phyloP scores from a whole-genome alignment of 805 yeast genomes.

The Candida broadrunensis region DNA sequence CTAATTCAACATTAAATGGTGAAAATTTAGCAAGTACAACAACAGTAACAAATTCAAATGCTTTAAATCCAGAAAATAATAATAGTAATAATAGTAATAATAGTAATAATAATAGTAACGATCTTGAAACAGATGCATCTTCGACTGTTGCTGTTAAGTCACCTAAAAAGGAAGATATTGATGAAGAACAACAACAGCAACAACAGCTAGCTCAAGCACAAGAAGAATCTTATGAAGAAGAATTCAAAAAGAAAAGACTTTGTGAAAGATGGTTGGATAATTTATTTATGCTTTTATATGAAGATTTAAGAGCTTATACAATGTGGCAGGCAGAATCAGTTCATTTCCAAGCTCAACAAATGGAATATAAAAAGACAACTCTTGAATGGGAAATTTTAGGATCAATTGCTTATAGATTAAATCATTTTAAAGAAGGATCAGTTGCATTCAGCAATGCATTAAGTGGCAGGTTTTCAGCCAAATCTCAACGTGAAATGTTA shows the following conservation, averaged over 20 bases:
- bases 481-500: slow-evolving; percentile 71
- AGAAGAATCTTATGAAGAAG: slow-evolving; percentile 24
- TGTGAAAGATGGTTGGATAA: slow-evolving; percentile 77
- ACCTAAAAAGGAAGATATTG: slow-evolving; percentile 21
- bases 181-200: slow-evolving; percentile 4
- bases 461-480: slow-evolving; percentile 72
- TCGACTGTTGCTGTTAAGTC: slow-evolving; percentile 38
- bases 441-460: slow-evolving; percentile 77
- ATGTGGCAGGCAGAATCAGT: slow-evolving; percentile 91
- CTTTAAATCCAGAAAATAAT: neutral
- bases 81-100: neutral
- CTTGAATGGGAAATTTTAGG: slow-evolving; percentile 95
- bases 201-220: no score
- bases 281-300: slow-evolving; percentile 64
- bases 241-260: slow-evolving; percentile 60
- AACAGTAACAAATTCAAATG: neutral
- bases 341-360: slow-evolving; percentile 85
- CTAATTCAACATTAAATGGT: slow-evolving; percentile 10
- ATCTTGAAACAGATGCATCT: slow-evolving; percentile 25
- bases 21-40: slow-evolving; percentile 1
- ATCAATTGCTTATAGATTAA: slow-evolving; percentile 75
- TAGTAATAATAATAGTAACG: no score
- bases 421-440: slow-evolving; percentile 84
- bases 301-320: slow-evolving; percentile 77
- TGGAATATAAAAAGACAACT: slow-evolving; percentile 72